These are phyloP conservation scores for Candida ortonii DNA, from an alignment of 805 yeast species.

Conservation along the genomic window DNA sequence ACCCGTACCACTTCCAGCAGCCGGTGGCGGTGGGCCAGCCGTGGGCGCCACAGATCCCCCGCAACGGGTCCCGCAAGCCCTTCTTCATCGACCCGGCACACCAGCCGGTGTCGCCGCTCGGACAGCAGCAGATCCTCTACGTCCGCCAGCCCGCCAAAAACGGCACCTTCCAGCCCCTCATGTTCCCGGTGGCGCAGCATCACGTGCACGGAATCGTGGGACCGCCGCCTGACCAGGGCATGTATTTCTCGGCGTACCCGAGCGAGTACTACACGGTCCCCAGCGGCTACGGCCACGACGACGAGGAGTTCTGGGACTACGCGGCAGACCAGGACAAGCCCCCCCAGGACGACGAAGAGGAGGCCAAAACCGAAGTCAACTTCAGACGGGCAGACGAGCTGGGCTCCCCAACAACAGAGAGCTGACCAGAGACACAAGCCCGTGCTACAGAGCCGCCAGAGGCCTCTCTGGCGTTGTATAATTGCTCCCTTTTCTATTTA, in stretches of 20 bases:
- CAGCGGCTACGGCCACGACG: background rate
- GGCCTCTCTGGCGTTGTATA: too few species aligned
- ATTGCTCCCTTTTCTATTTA: too few species aligned
- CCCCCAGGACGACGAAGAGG: background rate
- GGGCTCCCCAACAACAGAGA: conserved; percentile 3
- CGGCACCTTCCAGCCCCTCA: conserved; percentile 1
- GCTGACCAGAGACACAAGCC: too few species aligned
- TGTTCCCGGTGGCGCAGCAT: conserved; percentile 1
- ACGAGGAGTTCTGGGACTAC: conserved; percentile 6
- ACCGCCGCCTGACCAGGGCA: too few species aligned
- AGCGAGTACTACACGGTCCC: conserved; percentile 7
- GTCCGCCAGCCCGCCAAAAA: conserved; percentile 7
- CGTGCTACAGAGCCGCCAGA: too few species aligned
- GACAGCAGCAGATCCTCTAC: conserved; percentile 9
- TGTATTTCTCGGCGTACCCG: conserved; percentile 7
- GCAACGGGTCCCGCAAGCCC: conserved; percentile 4
- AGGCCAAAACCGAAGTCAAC: conserved; percentile 2
- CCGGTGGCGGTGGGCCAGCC: conserved; percentile 6
- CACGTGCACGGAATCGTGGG: too few species aligned
- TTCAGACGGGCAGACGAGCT: background rate
- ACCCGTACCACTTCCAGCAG: conserved; percentile 6
- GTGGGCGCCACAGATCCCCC: conserved; percentile 9
- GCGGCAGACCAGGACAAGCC: conserved; percentile 5
- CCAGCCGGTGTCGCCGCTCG: conserved; percentile 5
- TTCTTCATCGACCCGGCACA: too few species aligned